phyloP scores from a whole-genome alignment of 305 asterid genomes.

The Solanum hybrid region DNA sequence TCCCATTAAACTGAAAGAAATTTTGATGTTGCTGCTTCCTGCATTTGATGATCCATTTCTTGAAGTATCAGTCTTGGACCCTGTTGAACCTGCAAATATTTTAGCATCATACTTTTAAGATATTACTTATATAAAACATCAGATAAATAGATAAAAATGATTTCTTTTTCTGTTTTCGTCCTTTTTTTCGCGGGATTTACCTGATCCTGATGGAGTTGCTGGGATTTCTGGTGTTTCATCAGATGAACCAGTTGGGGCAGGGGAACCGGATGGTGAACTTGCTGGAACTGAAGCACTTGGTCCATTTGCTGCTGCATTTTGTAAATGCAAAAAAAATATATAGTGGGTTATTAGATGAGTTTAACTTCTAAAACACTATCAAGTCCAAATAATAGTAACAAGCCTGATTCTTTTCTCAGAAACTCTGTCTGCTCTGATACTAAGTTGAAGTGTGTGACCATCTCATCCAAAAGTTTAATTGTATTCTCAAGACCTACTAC shows the following conservation, averaged over 20 bases:
- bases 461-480: too few species aligned
- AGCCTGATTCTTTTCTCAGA: accelerated
- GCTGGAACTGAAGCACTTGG: constrained; percentile 6
- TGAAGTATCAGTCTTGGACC: constrained; percentile 32
- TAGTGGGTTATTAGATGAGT: neutral
- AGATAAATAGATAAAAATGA: neutral
- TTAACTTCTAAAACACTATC: neutral
- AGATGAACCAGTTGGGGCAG: neutral
- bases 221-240: constrained; percentile 26
- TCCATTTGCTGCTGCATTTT: constrained; percentile 15
- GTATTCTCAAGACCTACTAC: too few species aligned
- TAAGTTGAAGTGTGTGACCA: neutral
- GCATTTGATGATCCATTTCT: constrained; percentile 21
- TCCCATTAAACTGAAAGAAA: constrained; percentile 13
- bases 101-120: neutral
- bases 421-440: neutral
- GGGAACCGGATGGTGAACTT: neutral
- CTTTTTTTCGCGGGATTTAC: neutral
- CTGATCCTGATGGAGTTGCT: constrained; percentile 18
- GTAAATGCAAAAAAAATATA: neutral
- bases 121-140: neutral
- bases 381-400: neutral
- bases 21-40: constrained; percentile 30
- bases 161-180: neutral
- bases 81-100: constrained; percentile 20